Conservation (phyloP, 2,329 filamentous ascomycete genomes). For the Aspergillus sp. region DNA sequence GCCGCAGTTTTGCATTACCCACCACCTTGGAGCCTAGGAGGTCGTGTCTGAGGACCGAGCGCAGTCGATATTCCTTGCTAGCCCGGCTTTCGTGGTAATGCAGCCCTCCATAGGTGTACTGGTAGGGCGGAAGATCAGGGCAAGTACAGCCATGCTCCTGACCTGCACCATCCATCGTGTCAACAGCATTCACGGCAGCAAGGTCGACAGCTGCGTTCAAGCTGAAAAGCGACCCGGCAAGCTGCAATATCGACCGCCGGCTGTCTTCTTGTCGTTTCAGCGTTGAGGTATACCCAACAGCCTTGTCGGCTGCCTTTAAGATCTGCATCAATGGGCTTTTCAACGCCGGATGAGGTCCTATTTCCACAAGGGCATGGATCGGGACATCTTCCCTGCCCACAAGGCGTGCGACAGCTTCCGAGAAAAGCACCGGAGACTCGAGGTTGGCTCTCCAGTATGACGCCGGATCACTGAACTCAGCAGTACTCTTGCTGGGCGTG, state of each 20-base stretch:
- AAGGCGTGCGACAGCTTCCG: slow-evolving; percentile 7
- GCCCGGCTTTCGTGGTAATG: slow-evolving; percentile 17
- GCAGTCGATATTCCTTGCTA: slow-evolving; percentile 11
- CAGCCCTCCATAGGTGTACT: slow-evolving; percentile 12
- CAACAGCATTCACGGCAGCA: slow-evolving; percentile 14
- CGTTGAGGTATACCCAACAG: not conserved
- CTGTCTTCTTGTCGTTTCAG: not conserved
- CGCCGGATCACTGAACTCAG: not conserved
- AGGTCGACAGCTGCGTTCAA: not conserved
- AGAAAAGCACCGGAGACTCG: slow-evolving; percentile 28
- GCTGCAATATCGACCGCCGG: not conserved
- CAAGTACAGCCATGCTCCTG: not conserved
- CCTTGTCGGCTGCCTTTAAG: slow-evolving; percentile 1
- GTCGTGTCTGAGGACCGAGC: slow-evolving; percentile 11
- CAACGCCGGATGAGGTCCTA: slow-evolving; percentile 32
- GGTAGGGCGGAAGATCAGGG: slow-evolving; percentile 17
- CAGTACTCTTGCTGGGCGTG: not conserved
- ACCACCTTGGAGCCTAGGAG: slow-evolving; percentile 14
- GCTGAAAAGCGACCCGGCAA: slow-evolving; percentile 4
- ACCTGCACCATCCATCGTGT: slow-evolving; percentile 8
- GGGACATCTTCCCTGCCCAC: not conserved
- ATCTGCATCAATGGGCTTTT: slow-evolving; percentile 19
- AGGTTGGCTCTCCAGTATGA: slow-evolving; percentile 35
- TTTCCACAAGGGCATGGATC: slow-evolving; percentile 9
- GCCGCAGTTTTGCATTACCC: slow-evolving; percentile 3